Base-by-base conservation (phyloP, 306 rosid genomes). In the Fragaria iinumae region DNA sequence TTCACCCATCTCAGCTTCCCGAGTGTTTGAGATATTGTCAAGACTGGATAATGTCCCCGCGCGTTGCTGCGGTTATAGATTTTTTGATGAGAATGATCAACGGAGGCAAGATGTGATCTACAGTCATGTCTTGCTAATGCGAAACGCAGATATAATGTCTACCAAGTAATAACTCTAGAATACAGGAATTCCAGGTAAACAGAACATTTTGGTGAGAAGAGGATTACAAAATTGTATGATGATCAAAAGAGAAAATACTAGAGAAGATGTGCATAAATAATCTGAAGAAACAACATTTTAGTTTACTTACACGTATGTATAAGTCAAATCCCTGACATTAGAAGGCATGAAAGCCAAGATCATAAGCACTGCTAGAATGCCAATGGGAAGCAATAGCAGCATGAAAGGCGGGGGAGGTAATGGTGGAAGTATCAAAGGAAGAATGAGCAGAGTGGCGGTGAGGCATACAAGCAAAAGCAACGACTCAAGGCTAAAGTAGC, bases 341-440 rank as follows among this genome's bases (percentile, higher is more conserved):
- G 86, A 86, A 69, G 89, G 91, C 89, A 85, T 88, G 75, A 88
- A 88, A 49, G 89, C 91, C 79, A 88, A 72, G 20, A 83, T 69
- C 89, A 85, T 79, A 3, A 88, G 88, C 81, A 86, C 79, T 3
- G 47, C 81, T 29, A 88, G 76, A 75, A 88, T 83, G 62, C 80
- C 86, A 66, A 88, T 57, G 36, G 91, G 88, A 72, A 88, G 85
- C 45, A 88, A 74, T 8, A 88, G 80, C 64, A 88, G 64, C 88
- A 88, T 73, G 69, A 86, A 77, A 0, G 89, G 89, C 10, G 91
- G 91, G 2, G 91, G 88, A 16, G 89, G 91, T 48, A 88, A 65
- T 4, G 91, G 91, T 5, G 91, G 91, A 43, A 88, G 88, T 34
- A 88, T 70, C 83, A 88, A 79, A 11, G 91, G 91, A 20, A 88